Evolutionary conservation across 2,329 filamentous ascomycete species (phyloP), one percentile per base, ranked within the genome.

Genomic region (Paradendryphiella salina): DNA sequence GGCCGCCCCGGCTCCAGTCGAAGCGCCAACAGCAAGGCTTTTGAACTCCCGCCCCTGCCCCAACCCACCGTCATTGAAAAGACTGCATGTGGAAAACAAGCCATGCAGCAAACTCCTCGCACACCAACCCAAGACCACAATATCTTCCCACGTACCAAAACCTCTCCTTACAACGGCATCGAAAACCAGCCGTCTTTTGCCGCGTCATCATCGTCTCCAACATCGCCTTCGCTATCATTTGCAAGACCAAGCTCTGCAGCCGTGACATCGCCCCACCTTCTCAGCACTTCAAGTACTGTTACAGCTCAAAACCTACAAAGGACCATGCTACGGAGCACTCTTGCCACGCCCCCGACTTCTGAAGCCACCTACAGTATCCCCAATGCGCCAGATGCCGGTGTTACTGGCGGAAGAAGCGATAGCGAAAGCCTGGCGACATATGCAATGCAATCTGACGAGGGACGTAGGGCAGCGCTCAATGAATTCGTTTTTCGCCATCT

Each of bases 401-500:
- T 21, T 33, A 29, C 26, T 13, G 2, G 8, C 13, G 15, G 21
- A 36, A 7, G 33, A 3, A 40, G 50, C 33, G 28, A 46, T 6
- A 31, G 43, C 26, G 56, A 62, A 7, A 44, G 50, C 34, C 46
- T 72, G 28, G 54, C 61, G 20, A 45, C 48, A 6, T 80, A 78
- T 50, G 71, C 71, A 1, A 61, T 65, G 31, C 75, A 76, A 38
- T 63, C 70, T 18, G 66, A 70, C 13, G 74, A 79, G 15, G 64
- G 69, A 28, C 73, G 80, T 6, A 66, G 72, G 38, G 63, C 65
- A 8, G 67, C 75, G 9, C 60, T 83, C 14, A 78, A 81, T 44
- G 68, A 78, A 18, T 81, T 80, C 55, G 77, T 84, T 46, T 72
- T 78, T 31, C 72, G 74, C n/a, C 74, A 76, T 49, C 70, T 83